phyloP scores from a whole-genome alignment of 225 moss, liverwort and hornwort genomes.

The Pleurozium schreberi region DNA sequence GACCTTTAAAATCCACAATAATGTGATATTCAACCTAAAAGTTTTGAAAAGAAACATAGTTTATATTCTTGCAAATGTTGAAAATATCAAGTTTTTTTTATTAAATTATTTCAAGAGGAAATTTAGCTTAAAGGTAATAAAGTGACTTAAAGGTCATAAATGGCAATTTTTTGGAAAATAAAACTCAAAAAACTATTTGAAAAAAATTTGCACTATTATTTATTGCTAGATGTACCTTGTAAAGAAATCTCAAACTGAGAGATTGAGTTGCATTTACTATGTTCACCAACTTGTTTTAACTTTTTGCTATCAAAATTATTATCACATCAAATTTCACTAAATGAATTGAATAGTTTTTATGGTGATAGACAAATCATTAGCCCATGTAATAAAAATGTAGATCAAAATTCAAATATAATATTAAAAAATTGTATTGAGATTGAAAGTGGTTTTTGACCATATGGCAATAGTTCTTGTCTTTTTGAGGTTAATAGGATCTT shows the following conservation, averaged over 20 bases:
- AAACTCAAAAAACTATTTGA: not conserved
- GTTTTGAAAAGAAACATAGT: not conserved
- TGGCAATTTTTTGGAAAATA: not conserved
- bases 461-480: not conserved
- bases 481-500: not conserved
- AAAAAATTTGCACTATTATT: not conserved
- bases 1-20: not conserved
- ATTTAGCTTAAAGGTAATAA: not conserved
- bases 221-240: not conserved
- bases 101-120: not conserved
- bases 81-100: not conserved
- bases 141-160: not conserved
- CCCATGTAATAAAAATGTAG: not conserved
- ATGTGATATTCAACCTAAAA: rapidly evolving
- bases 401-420: not conserved
- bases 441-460: not conserved
- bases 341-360: not conserved
- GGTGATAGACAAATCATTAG: not conserved
- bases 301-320: not conserved
- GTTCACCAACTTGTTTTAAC: not conserved
- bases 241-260: not conserved
- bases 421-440: not conserved
- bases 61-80: rapidly evolving
- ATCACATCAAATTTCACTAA: not conserved
- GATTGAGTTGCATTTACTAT: rapidly evolving